phyloP scores from a whole-genome alignment of 495 filamentous ascomycete genomes.

The Aspergillus bertholletiae region DNA sequence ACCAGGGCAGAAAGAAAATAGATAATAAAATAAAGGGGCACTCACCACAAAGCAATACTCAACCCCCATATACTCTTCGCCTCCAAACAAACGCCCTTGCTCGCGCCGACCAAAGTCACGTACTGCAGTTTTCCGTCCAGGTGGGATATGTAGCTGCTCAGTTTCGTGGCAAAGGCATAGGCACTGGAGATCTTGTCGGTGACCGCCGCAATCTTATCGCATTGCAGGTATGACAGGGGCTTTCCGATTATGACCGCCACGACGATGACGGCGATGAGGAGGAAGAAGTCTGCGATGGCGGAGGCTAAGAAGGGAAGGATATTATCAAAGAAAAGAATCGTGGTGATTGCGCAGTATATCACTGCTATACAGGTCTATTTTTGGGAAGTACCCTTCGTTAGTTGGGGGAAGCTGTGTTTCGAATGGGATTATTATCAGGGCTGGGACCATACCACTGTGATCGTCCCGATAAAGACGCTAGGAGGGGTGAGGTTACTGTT shows the following conservation, averaged over 20 bases:
- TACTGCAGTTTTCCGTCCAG: constrained; percentile 50
- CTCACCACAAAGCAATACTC: constrained; percentile 72
- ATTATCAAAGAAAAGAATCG: constrained; percentile 71
- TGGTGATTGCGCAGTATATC: constrained; percentile 71
- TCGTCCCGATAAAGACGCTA: constrained; percentile 68
- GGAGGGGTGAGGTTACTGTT: constrained; percentile 58
- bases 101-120: constrained; percentile 58
- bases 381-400: constrained; percentile 1
- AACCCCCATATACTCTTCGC: constrained; percentile 90
- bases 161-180: constrained; percentile 43
- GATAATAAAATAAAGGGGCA: constrained; percentile 6
- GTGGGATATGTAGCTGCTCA: constrained; percentile 36
- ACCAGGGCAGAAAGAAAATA: background rate
- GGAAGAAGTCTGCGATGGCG: constrained; percentile 57
- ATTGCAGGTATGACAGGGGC: constrained; percentile 75
- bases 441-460: constrained; percentile 66
- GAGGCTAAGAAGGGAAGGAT: constrained; percentile 70
- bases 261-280: constrained; percentile 69
- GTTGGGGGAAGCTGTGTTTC: background rate
- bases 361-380: constrained; percentile 67
- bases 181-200: constrained; percentile 31
- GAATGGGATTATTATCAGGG: background rate
- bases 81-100: constrained; percentile 72
- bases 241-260: constrained; percentile 72
- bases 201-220: constrained; percentile 49